phyloP scores from a whole-genome alignment of 805 yeast species.

The Yarrowia alimentaria region DNA sequence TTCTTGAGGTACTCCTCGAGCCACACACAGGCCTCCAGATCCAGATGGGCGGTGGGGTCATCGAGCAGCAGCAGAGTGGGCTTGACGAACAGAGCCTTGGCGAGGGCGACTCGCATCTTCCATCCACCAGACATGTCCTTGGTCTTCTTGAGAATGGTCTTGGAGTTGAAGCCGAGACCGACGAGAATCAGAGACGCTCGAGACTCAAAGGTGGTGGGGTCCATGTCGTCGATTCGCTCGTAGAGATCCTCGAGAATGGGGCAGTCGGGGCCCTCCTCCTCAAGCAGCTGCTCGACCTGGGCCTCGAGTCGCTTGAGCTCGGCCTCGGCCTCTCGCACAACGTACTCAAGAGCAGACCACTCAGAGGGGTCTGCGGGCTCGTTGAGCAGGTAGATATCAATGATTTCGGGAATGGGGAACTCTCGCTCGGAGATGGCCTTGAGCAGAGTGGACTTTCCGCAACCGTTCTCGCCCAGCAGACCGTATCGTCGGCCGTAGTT shows the following conservation, averaged over 20 bases:
- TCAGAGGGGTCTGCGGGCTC: conserved; percentile 98
- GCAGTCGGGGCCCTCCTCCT: conserved; percentile 92
- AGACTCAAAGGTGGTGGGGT: conserved; percentile 91
- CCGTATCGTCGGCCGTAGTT: conserved; percentile 98
- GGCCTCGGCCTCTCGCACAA: conserved; percentile 91
- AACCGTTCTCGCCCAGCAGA: conserved; percentile 95
- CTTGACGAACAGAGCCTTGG: conserved; percentile 96
- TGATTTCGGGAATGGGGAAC: conserved; percentile 87
- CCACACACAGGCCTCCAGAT: conserved; percentile 99
- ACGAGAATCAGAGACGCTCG: conserved; percentile 93
- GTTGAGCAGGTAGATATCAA: conserved; percentile 88
- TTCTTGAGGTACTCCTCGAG: conserved; percentile 94
- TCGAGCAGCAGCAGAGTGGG: conserved; percentile 92
- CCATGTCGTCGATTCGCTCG: conserved; percentile 94
- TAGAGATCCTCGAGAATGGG: conserved; percentile 80
- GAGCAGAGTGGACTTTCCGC: conserved; percentile 95
- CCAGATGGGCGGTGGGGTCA: conserved; percentile 99
- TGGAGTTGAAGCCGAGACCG: conserved; percentile 93
- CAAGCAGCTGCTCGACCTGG: conserved; percentile 81
- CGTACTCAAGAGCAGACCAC: conserved; percentile 89
- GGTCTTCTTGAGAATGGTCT: conserved; percentile 87
- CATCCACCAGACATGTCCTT: conserved; percentile 99
- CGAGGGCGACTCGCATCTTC: conserved; percentile 99
- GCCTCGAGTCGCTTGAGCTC: conserved; percentile 90
- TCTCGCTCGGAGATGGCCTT: conserved; percentile 94